phyloP scores from a whole-genome alignment of 129 eudicot genomes.

The Arctium lappa region DNA sequence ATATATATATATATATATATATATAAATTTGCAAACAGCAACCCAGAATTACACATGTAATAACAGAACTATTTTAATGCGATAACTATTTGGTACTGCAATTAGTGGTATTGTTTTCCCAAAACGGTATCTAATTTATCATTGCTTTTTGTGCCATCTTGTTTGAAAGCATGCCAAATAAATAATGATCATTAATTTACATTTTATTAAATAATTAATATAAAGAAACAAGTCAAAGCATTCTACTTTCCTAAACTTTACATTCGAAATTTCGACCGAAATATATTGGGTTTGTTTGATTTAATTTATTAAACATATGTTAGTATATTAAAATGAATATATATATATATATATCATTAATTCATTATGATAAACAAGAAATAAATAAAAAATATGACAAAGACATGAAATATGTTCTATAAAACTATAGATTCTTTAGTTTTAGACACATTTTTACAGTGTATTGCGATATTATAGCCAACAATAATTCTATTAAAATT shows the following conservation, averaged over 20 bases:
- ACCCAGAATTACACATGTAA: background rate
- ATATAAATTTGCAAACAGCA: slow-evolving; percentile 1
- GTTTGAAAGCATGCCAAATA: background rate
- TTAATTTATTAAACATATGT: no score
- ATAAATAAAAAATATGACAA: background rate
- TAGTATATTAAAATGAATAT: no score
- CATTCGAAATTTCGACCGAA: background rate
- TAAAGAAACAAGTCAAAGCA: background rate
- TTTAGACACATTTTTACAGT: background rate
- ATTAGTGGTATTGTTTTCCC: slow-evolving; percentile 12
- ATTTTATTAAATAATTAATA: background rate
- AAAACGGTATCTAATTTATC: background rate
- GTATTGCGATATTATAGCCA: background rate
- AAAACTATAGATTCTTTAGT: background rate
- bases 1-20: background rate
- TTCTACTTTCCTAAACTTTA: background rate
- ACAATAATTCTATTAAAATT: background rate
- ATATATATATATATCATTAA: no score
- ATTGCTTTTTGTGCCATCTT: slow-evolving; percentile 14
- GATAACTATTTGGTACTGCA: slow-evolving; percentile 7
- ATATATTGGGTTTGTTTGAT: background rate
- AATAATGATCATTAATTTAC: background rate
- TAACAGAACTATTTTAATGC: background rate
- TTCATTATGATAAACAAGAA: background rate
- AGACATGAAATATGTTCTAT: background rate